Conservation (phyloP, 1,284 basidiomycete species). For the Pseudozyma hubeiensis region DNA sequence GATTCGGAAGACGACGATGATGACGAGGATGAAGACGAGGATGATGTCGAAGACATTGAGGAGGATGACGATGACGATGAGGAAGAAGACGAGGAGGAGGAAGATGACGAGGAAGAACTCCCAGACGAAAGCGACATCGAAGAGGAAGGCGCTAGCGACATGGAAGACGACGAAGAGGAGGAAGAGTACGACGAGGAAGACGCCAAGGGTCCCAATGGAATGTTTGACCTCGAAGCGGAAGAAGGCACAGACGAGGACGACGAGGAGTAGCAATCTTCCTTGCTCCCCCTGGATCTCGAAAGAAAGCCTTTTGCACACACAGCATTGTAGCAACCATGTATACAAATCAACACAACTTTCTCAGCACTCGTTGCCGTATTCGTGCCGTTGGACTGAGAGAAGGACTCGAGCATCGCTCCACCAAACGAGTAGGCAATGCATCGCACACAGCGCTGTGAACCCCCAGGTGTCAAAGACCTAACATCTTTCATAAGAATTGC, state of each 20-base stretch:
- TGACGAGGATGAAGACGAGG: constrained; percentile 30
- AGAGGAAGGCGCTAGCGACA: constrained; percentile 43
- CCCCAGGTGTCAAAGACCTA: too few species aligned
- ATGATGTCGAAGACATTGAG: constrained; percentile 31
- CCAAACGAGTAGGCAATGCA: too few species aligned
- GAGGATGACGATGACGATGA: constrained; percentile 20
- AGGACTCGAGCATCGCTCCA: too few species aligned
- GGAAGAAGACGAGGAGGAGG: constrained; percentile 38
- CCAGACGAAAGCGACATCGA: constrained; percentile 52
- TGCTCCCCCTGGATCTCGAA: background rate
- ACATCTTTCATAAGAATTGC: too few species aligned
- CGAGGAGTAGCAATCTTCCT: constrained; percentile 16
- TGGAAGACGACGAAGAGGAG: constrained; percentile 51
- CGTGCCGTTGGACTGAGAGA: too few species aligned
- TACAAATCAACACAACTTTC: constrained; percentile 1
- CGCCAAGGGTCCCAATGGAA: constrained; percentile 41
- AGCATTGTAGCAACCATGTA: constrained; percentile 1
- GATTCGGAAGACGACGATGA: constrained; percentile 44
- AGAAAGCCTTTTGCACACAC: too few species aligned
- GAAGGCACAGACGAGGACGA: constrained; percentile 51
- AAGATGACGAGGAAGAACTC: constrained; percentile 39
- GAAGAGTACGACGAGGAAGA: constrained; percentile 53
- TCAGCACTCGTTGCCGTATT: too few species aligned
- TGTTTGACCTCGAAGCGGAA: constrained; percentile 53
- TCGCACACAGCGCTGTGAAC: too few species aligned